Evolutionary conservation across 441 rosid species (phyloP).

Genomic region (Croton laevigatus): DNA sequence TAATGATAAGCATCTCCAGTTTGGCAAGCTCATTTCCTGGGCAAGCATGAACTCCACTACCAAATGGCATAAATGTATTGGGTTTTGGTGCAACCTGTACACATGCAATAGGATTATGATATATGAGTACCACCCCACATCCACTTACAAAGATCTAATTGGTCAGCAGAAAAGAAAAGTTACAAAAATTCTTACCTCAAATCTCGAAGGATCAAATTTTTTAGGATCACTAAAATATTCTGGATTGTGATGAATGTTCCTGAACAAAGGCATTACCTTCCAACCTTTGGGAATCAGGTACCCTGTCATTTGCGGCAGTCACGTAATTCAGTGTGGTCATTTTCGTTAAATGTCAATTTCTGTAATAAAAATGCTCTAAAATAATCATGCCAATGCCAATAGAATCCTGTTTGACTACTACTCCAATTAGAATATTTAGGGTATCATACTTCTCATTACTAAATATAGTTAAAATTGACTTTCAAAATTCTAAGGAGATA

Average conservation of each 20-base stretch:
- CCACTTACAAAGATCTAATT: neutral
- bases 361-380: neutral
- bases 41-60: slow-evolving; percentile 67
- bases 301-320: slow-evolving; percentile 35
- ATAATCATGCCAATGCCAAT: slow-evolving; percentile 1
- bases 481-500: too few relatives aligned
- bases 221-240: slow-evolving; percentile 61
- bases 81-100: slow-evolving; percentile 55
- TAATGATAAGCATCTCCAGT: slow-evolving; percentile 63
- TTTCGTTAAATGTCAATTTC: slow-evolving; percentile 17
- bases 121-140: too few relatives aligned
- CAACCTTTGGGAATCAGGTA: slow-evolving; percentile 76
- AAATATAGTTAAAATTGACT: too few relatives aligned
- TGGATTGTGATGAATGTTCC: slow-evolving; percentile 67
- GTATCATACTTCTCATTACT: neutral
- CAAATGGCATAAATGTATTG: slow-evolving; percentile 72
- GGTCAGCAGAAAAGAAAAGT: neutral
- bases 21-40: slow-evolving; percentile 83
- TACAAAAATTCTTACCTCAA: slow-evolving; percentile 42
- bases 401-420: slow-evolving; percentile 10
- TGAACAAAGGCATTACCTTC: slow-evolving; percentile 81
- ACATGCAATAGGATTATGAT: neutral
- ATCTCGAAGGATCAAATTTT: slow-evolving; percentile 68
- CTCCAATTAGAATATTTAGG: too few relatives aligned
- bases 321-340: slow-evolving; percentile 13